Evolutionary conservation across 2,329 filamentous ascomycete genomes (phyloP), one percentile per base, ranked within the genome.

Genomic region (Nigrograna mackinnonii): DNA sequence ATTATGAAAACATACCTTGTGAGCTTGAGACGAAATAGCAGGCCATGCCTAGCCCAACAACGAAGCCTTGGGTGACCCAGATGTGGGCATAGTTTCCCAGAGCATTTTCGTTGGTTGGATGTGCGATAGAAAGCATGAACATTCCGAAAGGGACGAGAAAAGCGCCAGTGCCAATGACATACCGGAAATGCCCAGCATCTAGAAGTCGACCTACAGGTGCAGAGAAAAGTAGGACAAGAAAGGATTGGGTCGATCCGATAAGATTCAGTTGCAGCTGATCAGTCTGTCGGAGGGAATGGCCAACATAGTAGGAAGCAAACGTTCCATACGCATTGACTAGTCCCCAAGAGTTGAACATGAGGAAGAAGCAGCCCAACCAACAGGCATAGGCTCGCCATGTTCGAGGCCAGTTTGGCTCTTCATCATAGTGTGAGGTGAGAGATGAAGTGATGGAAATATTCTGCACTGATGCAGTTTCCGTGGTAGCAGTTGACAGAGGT

Each of bases 21-120:
- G 75, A 77, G 47, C 74, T 76, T 18, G 70, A 70, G 4, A 78
- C 75, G 49, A 78, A 78, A 57, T 75, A 77, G 49, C 74, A 77
- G n/a, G 73, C 68, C 75, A 78, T 78, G 7, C 76, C 76, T 7
- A 77, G 44, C 4, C 74, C 73, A 19, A 67, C 67, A 26, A 77
- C 55, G 28, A 78, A 53, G 4, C 75, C 75, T 53, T 78, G 74
- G 4, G 72, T 73, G 9, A 71, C 55, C 72, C 73, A 75, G 18
- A 76, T 74, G 5, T 68, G 51, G 21, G 50, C 62, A 50, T 73
- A 76, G 39, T 64, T 72, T 32, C 65, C 72, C 17, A 67, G 37
- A 4, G 58, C 59, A 35, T 62, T 54, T 14, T 53, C 46, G 9
- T 60, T 65, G n/a, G 57, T 55, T 4, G 71, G 72, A 43, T 72